A percentile compares a stretch with the other conserved stretches of the same genome.
Evolutionary conservation across 352 stramenopile genomes (phyloP).

Genomic region (Phytophthora megakarya): DNA sequence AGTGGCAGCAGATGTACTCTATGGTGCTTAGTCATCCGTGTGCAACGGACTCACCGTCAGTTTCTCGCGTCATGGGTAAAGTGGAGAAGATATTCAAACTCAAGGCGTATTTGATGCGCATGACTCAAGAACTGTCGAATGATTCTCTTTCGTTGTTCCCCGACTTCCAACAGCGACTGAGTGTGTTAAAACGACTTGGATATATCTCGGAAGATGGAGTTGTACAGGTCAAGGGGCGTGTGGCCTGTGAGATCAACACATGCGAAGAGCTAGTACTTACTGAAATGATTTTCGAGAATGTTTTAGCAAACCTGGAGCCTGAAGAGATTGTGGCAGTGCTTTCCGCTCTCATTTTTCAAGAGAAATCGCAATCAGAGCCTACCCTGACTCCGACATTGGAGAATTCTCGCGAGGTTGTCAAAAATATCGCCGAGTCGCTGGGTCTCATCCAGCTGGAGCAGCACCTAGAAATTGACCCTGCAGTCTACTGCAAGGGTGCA

Average conservation of each 20-base stretch:
- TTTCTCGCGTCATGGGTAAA: constrained; percentile 63
- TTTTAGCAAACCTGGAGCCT: constrained; percentile 95
- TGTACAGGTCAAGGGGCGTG: constrained; percentile 96
- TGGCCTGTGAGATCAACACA: constrained; percentile 98
- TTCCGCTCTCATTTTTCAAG: constrained; percentile 97
- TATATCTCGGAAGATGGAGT: constrained; percentile 92
- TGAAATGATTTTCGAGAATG: constrained; percentile 99
- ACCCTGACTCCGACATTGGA: constrained; percentile 76
- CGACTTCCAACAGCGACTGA: constrained; percentile 96
- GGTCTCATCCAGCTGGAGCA: constrained; percentile 85
- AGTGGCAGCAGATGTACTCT: constrained; percentile 65
- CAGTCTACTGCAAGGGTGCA: constrained; percentile 90
- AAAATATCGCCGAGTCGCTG: constrained; percentile 80
- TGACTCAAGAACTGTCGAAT: constrained; percentile 77
- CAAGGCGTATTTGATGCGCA: constrained; percentile 60
- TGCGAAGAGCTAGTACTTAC: constrained; percentile 98
- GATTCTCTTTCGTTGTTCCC: constrained; percentile 95
- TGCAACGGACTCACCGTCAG: constrained; percentile 35
- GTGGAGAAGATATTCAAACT: constrained; percentile 82
- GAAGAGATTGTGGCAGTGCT: constrained; percentile 97
- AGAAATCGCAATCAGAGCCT: constrained; percentile 87
- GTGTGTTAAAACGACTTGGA: constrained; percentile 93
- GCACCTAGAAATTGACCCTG: constrained; percentile 88
- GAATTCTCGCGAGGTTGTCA: constrained; percentile 87
- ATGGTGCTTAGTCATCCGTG: constrained; percentile 60